phyloP scores from a whole-genome alignment of 2,329 filamentous ascomycete genomes.

The Alternaria brassicae region DNA sequence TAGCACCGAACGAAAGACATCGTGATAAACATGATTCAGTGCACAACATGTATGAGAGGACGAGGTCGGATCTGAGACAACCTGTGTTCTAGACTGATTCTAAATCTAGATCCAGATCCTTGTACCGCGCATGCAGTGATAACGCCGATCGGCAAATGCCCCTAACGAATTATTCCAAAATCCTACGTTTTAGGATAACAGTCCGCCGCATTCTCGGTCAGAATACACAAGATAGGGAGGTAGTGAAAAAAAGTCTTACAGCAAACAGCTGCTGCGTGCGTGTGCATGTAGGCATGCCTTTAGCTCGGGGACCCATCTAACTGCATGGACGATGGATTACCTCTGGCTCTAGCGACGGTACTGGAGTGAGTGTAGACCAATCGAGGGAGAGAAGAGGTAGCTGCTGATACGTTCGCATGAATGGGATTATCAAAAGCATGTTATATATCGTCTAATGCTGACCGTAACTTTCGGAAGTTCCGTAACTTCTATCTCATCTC shows the following conservation, averaged over 20 bases:
- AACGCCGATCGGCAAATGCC: neutral
- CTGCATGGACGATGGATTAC: too few relatives aligned
- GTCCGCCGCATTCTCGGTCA: neutral
- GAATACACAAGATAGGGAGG: neutral
- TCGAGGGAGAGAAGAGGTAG: too few relatives aligned
- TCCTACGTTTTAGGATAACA: neutral
- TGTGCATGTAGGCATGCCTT: neutral
- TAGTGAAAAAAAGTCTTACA: neutral
- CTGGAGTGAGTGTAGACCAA: too few relatives aligned
- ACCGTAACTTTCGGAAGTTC: too few relatives aligned
- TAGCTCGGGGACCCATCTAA: neutral
- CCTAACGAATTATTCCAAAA: too few relatives aligned
- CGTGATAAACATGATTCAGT: neutral
- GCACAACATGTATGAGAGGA: neutral
- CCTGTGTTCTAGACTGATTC: neutral
- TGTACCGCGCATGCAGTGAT: neutral
- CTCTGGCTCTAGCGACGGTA: too few relatives aligned
- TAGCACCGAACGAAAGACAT: neutral
- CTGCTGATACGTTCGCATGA: too few relatives aligned
- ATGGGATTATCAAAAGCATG: neutral
- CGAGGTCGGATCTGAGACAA: neutral
- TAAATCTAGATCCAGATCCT: fast-evolving
- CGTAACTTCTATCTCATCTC: too few relatives aligned
- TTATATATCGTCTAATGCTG: neutral
- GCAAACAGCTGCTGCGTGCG: neutral